phyloP scores from a whole-genome alignment of 495 filamentous ascomycete species.

The Xylaria venustula region DNA sequence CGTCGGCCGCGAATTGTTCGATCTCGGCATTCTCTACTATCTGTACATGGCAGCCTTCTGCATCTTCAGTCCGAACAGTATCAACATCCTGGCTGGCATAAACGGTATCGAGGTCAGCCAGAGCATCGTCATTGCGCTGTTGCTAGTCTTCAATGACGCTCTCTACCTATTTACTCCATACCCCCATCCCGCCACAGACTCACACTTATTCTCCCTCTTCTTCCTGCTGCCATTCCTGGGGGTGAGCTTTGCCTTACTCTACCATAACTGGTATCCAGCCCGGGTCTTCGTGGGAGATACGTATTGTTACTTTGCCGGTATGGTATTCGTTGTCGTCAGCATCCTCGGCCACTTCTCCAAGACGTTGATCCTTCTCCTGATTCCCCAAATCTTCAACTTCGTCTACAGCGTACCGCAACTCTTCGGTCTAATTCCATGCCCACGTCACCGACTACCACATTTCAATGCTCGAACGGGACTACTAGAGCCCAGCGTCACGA shows the following conservation, averaged over 20 bases:
- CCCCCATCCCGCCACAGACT: conserved; percentile 91
- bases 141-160: conserved; percentile 80
- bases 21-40: conserved; percentile 91
- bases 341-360: conserved; percentile 98
- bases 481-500: conserved; percentile 78
- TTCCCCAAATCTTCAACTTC: conserved; percentile 97
- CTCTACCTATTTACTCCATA: conserved; percentile 77
- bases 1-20: conserved; percentile 72
- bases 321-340: conserved; percentile 96
- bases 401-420: conserved; percentile 89
- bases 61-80: conserved; percentile 96
- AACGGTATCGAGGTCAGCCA: conserved; percentile 97
- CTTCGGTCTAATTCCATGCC: conserved; percentile 85
- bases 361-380: conserved; percentile 83
- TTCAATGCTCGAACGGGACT: conserved; percentile 83
- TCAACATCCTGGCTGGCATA: conserved; percentile 97
- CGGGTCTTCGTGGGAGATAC: conserved; percentile 96
- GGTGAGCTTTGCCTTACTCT: conserved; percentile 80
- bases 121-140: conserved; percentile 82
- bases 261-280: conserved; percentile 95
- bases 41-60: conserved; percentile 91
- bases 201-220: conserved; percentile 92
- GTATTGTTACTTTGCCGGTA: conserved; percentile 98
- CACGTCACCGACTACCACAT: conserved; percentile 82
- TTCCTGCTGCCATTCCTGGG: conserved; percentile 92